A percentile compares a stretch with the other conserved stretches of the same genome.
Conservation (phyloP, 768 basidiomycete genomes). For the Trametes meyenii region DNA sequence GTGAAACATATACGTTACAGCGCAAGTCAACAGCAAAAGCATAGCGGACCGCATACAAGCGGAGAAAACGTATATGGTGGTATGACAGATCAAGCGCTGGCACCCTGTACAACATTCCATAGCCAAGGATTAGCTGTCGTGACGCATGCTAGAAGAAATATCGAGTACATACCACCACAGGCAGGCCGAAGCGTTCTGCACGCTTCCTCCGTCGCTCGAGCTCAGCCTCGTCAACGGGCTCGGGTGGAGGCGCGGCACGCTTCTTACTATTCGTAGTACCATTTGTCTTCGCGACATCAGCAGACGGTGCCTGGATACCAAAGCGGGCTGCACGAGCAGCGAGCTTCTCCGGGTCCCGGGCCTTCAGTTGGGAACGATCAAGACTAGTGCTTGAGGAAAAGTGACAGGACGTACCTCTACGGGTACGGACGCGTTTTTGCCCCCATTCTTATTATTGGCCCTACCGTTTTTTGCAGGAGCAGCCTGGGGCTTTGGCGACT, state of each 20-base stretch:
- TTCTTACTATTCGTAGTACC: conserved; percentile 30
- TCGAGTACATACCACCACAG: conserved; percentile 15
- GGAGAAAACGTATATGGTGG: neutral
- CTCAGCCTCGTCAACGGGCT: conserved; percentile 57
- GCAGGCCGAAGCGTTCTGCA: conserved; percentile 62
- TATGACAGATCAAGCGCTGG: neutral
- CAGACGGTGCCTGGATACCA: conserved; percentile 33
- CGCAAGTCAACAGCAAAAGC: neutral
- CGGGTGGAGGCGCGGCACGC: conserved; percentile 38
- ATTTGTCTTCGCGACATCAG: conserved; percentile 6
- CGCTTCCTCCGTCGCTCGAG: conserved; percentile 58
- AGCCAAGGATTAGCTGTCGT: neutral
- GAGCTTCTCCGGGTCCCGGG: conserved; percentile 53
- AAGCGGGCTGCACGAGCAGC: conserved; percentile 60
- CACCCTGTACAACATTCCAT: conserved; percentile 2
- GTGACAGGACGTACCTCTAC: conserved; percentile 20
- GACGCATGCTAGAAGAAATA: neutral
- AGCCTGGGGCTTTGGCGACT: conserved; percentile 34
- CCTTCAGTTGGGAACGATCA: neutral
- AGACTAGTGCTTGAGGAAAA: neutral
- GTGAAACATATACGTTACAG: conserved; percentile 5
- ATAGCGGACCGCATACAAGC: neutral
- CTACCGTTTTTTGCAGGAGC: conserved; percentile 30
- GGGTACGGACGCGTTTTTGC: conserved; percentile 4
- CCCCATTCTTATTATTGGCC: conserved; percentile 6